Evolutionary conservation across 495 filamentous ascomycete genomes (phyloP).

Genomic region (Chaetomium tenue): DNA sequence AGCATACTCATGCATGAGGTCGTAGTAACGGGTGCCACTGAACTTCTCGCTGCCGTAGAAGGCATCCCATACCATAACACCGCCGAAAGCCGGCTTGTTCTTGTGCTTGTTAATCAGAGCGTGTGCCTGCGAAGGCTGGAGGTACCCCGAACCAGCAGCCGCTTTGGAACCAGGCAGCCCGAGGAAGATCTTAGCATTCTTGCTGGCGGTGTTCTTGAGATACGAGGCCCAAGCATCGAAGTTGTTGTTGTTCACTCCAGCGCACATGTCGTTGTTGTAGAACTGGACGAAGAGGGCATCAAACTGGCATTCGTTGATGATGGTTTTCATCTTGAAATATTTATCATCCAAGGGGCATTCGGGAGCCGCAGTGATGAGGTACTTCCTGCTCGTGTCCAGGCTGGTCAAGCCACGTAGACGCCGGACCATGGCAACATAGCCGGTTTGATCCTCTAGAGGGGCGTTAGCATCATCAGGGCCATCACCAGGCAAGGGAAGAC

Average conservation of each 20-base stretch:
- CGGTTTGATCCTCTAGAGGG: conserved; percentile 27
- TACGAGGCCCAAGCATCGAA: conserved; percentile 61
- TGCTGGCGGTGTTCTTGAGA: conserved; percentile 54
- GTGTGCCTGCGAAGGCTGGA: conserved; percentile 25
- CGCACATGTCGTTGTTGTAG: conserved; percentile 66
- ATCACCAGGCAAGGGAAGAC: too few species aligned
- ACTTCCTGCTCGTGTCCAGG: conserved; percentile 34
- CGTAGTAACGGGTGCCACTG: conserved; percentile 30
- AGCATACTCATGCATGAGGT: conserved; percentile 31
- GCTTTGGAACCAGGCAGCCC: conserved; percentile 59
- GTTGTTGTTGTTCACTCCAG: conserved; percentile 51
- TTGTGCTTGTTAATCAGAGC: conserved; percentile 37
- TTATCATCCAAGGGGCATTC: conserved; percentile 58
- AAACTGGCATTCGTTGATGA: conserved; percentile 54
- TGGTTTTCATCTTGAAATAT: conserved; percentile 52
- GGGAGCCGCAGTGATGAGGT: conserved; percentile 63
- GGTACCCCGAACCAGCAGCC: conserved; percentile 34
- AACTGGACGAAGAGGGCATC: conserved; percentile 71
- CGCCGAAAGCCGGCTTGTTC: conserved; percentile 39
- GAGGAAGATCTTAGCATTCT: conserved; percentile 59
- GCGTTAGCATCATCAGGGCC: background rate
- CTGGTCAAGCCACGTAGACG: conserved; percentile 52
- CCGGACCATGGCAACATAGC: conserved; percentile 49
- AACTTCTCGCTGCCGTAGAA: conserved; percentile 31
- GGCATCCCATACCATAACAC: conserved; percentile 46